Base-by-base conservation (phyloP, 371 early-diverging fungal species). In the Choanephora cucurbitarum region DNA sequence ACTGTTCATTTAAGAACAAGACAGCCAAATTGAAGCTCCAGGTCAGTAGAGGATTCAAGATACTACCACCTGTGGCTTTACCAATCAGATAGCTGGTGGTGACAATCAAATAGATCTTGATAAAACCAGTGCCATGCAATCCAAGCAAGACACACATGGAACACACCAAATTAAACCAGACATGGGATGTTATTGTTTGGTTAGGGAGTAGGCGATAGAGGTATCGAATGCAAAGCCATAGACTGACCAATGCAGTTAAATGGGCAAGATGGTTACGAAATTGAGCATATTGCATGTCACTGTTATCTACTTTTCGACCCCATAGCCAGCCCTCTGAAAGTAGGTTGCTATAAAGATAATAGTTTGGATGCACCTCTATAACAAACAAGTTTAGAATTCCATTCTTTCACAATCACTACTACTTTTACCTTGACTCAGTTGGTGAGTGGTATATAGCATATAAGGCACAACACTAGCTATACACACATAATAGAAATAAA, bases 11-110 rank as follows among this genome's bases (percentile, higher is more conserved):
- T 28, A 78, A 34, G 68, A 94, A 92, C 14, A 97, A 66, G 43
- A 92, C 65, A 8, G 60, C 77, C 32, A 97, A 44, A 51, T 89
- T 91, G 58, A 85, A 94, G 4, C 70, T 57, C 97, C 97, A 97
- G 1, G 90, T 82, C 13, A 88, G 52, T 0, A 72, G 37, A 0
- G 93, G 93, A 34, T 84, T 74, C 74, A 77, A 70, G 19, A 40
- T 81, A 60, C 69, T 77, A 0, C 82, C 80, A 23, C 79, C 71
- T 1, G 78, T 62, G 8, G 50, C 0, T 43, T 74, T 82, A 15
- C 87, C 84, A 13, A 95, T 75, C 4, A 53, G 21, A 62, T 81
- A 97, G 69, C 89, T 93, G 13, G 72, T 55, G 0, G 62, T 58
- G 4, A 87, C 53, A 15, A 96, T 70, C 13, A 70, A 58, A 5